phyloP scores from a whole-genome alignment of 164 flowering plant genomes.

The Magnolia changhungtana region DNA sequence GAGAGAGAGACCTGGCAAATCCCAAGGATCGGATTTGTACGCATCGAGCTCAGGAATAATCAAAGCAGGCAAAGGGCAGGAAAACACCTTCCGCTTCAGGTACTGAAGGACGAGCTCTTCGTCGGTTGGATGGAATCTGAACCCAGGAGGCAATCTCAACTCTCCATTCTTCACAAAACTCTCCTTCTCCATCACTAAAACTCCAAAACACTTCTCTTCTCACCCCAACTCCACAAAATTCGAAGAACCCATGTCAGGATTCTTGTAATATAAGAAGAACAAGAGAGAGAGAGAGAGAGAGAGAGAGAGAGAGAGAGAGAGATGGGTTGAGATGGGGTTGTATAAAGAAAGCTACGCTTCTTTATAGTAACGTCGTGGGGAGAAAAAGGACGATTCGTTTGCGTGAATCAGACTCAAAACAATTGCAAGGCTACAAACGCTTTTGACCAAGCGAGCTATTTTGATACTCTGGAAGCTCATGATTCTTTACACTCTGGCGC shows the following conservation, averaged over 20 bases:
- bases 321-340: background rate
- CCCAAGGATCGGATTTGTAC: slow-evolving; percentile 67
- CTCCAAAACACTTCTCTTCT: background rate
- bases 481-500: no score
- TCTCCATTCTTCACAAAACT: slow-evolving; percentile 50
- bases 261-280: background rate
- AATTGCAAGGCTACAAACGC: no score
- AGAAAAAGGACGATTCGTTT: slow-evolving; percentile 27
- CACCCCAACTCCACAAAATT: background rate
- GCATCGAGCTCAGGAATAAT: slow-evolving; percentile 64
- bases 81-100: slow-evolving; percentile 50
- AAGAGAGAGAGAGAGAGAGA: background rate
- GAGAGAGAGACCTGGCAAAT: slow-evolving; percentile 55
- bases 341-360: slow-evolving; percentile 9
- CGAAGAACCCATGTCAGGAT: background rate
- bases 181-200: slow-evolving; percentile 35
- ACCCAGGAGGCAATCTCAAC: slow-evolving; percentile 74
- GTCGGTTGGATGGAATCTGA: slow-evolving; percentile 79
- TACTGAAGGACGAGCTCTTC: slow-evolving; percentile 75
- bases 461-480: no score
- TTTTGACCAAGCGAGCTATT: no score
- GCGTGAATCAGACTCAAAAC: slow-evolving; percentile 55
- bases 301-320: background rate
- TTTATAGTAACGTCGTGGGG: slow-evolving; percentile 32
- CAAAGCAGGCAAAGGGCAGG: slow-evolving; percentile 64